phyloP scores from a whole-genome alignment of 148 eudicot genomes.

The Spergularia bocconei region DNA sequence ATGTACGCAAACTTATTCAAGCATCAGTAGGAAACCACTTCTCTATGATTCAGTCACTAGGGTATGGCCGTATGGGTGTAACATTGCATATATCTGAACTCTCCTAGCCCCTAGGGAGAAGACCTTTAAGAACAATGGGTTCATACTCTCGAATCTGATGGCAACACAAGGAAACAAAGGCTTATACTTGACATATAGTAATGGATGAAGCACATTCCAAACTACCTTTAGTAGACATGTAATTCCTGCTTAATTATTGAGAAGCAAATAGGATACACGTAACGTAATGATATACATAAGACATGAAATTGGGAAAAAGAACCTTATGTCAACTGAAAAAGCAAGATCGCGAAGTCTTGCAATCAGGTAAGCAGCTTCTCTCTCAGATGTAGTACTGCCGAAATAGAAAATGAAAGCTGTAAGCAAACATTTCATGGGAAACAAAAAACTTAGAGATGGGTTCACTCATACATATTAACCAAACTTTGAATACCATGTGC shows the following conservation, averaged over 20 bases:
- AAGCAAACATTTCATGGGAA: conserved; percentile 4
- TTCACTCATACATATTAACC: conserved; percentile 9
- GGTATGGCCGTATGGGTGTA: background rate
- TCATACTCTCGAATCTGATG: background rate
- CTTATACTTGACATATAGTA: background rate
- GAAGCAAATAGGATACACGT: background rate
- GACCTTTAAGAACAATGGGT: background rate
- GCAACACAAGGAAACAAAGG: background rate
- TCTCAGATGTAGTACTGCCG: conserved; percentile 75
- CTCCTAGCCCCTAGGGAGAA: background rate
- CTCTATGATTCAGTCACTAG: background rate
- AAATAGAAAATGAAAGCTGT: conserved; percentile 13
- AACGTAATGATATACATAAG: too few relatives aligned
- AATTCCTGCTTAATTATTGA: background rate
- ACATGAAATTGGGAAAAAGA: conserved; percentile 1
- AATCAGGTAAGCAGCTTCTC: conserved; percentile 72
- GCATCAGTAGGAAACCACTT: background rate
- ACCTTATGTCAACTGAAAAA: conserved; percentile 96
- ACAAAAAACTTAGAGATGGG: conserved; percentile 7
- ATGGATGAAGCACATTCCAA: background rate
- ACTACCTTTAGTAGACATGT: background rate
- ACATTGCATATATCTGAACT: background rate
- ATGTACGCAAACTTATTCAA: background rate
- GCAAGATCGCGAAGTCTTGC: conserved; percentile 93
- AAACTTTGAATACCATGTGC: background rate